Evolutionary conservation across 192 early-diverging fungal genomes (phyloP), one percentile per base, ranked within the genome.

Genomic region (Podila epicladia): DNA sequence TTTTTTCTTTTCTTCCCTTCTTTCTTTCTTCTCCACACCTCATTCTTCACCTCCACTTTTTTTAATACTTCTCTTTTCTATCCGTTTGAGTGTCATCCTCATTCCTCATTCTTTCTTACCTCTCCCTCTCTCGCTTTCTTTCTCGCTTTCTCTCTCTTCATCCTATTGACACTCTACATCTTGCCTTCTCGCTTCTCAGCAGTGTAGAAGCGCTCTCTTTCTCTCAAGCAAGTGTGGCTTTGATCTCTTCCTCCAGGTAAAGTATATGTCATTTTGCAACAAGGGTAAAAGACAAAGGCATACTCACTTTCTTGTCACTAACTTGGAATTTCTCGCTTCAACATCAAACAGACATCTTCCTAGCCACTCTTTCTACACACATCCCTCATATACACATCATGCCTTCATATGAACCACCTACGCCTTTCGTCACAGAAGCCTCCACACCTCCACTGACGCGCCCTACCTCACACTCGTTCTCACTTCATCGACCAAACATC

Each of bases 401-500:
- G 58, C 29, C 58, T 31, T 22, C 58, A 48, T 20, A 32, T 31
- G 17, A 31, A 20, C 15, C 61, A 8, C 32, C 61, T n/a, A 4
- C 61, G 0, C 61, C 28, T 12, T 62, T 32, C 9, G 12, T 20
- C 17, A 19, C 33, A 35, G 28, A 19, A 62, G 19, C 29, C 19
- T 38, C 61, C 28, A 20, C 35, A 20, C 19, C 61, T 62, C 26
- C 61, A 35, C 29, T 63, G 58, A 35, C 49, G 24, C 70, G 71
- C 19, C 77, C 77, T 2, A 62, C 71, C 37, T 73, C 77, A 29
- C 71, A 72, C 58, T 72, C 37, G 29, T 69, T 32, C 29, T 69
- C 68, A 57, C 75, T 80, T 67, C 70, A 80, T 57, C 62, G 58
- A 15, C 77, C 70, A 51, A 20, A 49, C 50, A 41, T 65, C 5